phyloP scores from a whole-genome alignment of 2,329 filamentous ascomycete species.

The Paracoccidioides brasiliensis region DNA sequence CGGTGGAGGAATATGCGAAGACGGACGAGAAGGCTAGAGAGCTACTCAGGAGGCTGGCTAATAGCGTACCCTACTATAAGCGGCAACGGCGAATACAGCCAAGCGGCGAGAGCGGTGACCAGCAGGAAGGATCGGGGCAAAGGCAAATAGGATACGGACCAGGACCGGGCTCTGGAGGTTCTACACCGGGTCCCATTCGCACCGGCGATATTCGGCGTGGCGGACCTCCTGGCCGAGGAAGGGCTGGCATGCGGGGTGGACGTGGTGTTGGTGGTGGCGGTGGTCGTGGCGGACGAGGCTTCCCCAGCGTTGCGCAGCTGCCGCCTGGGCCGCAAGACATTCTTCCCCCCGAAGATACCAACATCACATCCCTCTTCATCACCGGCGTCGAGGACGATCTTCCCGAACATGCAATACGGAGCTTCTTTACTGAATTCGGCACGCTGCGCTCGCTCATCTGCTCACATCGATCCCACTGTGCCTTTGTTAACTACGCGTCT shows the following conservation, averaged over 20 bases:
- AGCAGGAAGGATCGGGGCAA: constrained; percentile 34
- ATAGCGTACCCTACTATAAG: constrained; percentile 89
- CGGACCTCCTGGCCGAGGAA: constrained; percentile 25
- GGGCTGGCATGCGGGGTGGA: constrained; percentile 31
- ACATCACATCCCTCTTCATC: constrained; percentile 85
- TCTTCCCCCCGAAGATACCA: constrained; percentile 66
- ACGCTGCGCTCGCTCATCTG: constrained; percentile 87
- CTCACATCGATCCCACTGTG: constrained; percentile 93
- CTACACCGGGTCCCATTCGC: constrained; percentile 65
- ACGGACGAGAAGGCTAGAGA: constrained; percentile 94
- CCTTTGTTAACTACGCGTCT: constrained; percentile 87
- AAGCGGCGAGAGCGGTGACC: neutral
- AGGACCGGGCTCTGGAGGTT: constrained; percentile 37
- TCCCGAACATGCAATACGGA: constrained; percentile 78
- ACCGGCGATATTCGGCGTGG: constrained; percentile 46
- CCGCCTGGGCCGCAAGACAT: constrained; percentile 78
- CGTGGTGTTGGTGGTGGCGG: constrained; percentile 36
- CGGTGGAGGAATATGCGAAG: constrained; percentile 85
- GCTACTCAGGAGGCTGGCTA: constrained; percentile 67
- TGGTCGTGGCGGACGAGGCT: constrained; percentile 43
- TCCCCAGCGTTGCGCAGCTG: constrained; percentile 58
- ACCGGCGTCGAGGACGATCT: constrained; percentile 94
- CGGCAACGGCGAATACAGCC: constrained; percentile 36
- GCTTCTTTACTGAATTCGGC: constrained; percentile 79
- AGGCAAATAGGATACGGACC: constrained; percentile 34